Evolutionary conservation across 192 early-diverging fungal genomes (phyloP).

Genomic region (Backusella mclennaniae): DNA sequence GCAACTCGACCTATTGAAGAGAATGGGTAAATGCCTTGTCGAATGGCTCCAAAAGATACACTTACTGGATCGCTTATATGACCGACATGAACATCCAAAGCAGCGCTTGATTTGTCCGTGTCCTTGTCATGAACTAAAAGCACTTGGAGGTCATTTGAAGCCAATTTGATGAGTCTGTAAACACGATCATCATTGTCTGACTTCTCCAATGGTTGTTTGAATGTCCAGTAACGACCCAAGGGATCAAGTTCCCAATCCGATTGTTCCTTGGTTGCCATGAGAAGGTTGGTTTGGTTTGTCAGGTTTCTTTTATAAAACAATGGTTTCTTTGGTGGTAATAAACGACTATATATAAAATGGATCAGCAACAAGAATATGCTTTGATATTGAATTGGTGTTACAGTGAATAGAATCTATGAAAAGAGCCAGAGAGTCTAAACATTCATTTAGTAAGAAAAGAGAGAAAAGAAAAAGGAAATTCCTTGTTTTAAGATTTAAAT

Average conservation of each 20-base stretch:
- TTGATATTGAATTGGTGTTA: not conserved
- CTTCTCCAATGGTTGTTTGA: conserved; percentile 39
- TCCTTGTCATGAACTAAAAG: conserved; percentile 68
- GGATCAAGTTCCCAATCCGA: conserved; percentile 20
- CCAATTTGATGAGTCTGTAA: conserved; percentile 56
- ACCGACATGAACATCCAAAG: conserved; percentile 82
- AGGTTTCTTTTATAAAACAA: not conserved
- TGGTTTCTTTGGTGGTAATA: not conserved
- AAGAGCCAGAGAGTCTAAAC: not conserved
- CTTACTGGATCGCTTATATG: conserved; percentile 72
- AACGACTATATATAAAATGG: not conserved
- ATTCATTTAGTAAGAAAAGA: not conserved
- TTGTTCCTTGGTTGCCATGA: not conserved
- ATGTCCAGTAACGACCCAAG: conserved; percentile 29
- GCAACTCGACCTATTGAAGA: conserved; percentile 50
- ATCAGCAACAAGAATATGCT: too few species aligned
- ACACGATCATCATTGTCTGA: conserved; percentile 59
- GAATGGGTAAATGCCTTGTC: not conserved
- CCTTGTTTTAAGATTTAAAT: not conserved
- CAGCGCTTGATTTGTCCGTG: conserved; percentile 74
- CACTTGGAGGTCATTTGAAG: conserved; percentile 59
- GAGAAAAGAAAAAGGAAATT: not conserved
- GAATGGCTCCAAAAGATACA: not conserved
- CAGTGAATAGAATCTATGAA: not conserved
- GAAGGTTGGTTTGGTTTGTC: not conserved